Evolutionary conservation across 345 rosid genomes (phyloP).

Genomic region (Gossypium stocksii): DNA sequence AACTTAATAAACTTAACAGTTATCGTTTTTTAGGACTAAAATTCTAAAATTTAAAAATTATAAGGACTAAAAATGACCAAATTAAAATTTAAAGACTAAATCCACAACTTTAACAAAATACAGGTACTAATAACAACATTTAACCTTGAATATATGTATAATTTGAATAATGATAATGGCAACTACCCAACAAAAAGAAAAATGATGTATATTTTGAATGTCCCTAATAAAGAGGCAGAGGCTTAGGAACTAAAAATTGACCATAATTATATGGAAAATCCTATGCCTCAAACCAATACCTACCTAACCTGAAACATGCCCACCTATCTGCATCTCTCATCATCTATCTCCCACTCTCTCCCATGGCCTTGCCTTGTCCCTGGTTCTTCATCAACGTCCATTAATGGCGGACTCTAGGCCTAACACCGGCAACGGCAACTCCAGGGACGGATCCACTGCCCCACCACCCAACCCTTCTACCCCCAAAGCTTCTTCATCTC

Average conservation of each 20-base stretch:
- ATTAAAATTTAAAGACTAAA: no score
- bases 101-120: no score
- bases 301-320: neutral
- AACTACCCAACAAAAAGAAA: no score
- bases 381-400: slow-evolving; percentile 27
- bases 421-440: slow-evolving; percentile 19
- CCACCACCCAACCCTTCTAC: slow-evolving; percentile 10
- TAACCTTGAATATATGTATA: no score
- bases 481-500: slow-evolving; percentile 21
- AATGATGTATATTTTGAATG: no score
- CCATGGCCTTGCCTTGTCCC: neutral
- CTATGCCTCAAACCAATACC: neutral
- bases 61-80: no score
- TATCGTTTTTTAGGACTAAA: no score
- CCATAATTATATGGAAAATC: neutral
- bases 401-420: slow-evolving; percentile 57
- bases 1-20: no score
- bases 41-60: no score
- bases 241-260: neutral
- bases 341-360: neutral
- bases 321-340: no score
- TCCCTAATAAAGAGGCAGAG: neutral
- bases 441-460: slow-evolving; percentile 13
- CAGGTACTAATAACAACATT: no score
- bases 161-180: no score